phyloP scores from a whole-genome alignment of 2,329 filamentous ascomycete species.

The Aspergillus sp. region DNA sequence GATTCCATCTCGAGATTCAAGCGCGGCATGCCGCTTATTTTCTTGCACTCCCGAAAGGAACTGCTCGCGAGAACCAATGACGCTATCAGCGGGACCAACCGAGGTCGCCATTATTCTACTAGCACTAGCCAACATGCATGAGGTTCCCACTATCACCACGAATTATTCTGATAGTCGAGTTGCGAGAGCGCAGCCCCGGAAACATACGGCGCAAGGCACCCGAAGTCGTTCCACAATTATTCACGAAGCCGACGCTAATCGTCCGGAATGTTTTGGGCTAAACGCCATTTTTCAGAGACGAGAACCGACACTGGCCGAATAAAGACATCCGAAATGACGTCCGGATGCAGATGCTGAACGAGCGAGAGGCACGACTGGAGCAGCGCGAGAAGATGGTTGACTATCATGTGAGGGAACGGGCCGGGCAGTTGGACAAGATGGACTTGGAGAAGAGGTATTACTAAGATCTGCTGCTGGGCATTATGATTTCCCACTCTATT shows the following conservation, averaged over 20 bases:
- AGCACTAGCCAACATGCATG: slow-evolving; percentile 11
- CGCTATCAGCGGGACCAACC: background rate
- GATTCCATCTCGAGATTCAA: slow-evolving; percentile 3
- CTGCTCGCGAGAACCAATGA: no score
- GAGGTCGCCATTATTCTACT: slow-evolving; percentile 9
- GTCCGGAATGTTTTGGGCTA: no score
- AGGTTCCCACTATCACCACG: slow-evolving; percentile 17
- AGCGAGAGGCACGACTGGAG: slow-evolving; percentile 19
- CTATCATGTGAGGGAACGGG: slow-evolving; percentile 12
- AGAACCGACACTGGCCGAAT: background rate
- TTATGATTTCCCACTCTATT: no score
- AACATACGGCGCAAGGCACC: slow-evolving; percentile 6
- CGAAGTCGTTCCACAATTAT: slow-evolving; percentile 13
- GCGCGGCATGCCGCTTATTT: no score
- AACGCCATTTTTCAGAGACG: no score
- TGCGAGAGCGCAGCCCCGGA: background rate
- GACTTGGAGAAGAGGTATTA: no score
- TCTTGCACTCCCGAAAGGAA: no score
- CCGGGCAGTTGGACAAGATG: slow-evolving; percentile 8
- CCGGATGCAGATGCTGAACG: slow-evolving; percentile 20
- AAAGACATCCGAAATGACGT: slow-evolving; percentile 16
- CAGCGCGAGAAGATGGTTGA: slow-evolving; percentile 17
- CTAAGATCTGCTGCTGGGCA: slow-evolving; percentile 3
- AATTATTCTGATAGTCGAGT: slow-evolving; percentile 3
- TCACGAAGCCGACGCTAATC: slow-evolving; percentile 5